phyloP scores from a whole-genome alignment of 768 basidiomycete species.

The Kwoniella shandongensis region DNA sequence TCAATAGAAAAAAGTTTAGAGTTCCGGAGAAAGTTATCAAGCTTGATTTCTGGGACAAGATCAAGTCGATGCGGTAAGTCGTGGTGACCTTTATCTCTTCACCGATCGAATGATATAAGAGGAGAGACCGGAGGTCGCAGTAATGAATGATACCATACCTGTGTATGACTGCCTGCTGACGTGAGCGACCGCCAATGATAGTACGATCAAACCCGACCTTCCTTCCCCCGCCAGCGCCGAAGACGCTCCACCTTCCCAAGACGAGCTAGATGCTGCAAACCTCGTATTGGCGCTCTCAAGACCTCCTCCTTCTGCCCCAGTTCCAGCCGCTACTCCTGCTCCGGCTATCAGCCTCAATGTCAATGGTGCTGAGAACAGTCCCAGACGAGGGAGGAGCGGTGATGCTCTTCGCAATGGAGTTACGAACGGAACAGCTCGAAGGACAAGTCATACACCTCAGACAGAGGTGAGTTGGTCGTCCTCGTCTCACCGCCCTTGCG shows the following conservation, averaged over 20 bases:
- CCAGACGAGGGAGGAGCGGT: too few relatives aligned
- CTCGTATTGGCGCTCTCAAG: conserved; percentile 24
- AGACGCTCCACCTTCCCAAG: conserved; percentile 1
- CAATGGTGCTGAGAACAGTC: neutral
- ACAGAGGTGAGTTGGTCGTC: too few relatives aligned
- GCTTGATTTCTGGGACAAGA: conserved; percentile 91
- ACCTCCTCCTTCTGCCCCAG: neutral
- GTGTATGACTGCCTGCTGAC: neutral
- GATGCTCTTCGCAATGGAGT: too few relatives aligned
- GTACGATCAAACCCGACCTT: neutral
- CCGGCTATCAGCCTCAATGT: neutral
- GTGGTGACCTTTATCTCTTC: neutral
- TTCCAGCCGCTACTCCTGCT: neutral
- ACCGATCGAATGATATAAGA: too few relatives aligned
- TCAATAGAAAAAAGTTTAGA: conserved; percentile 74
- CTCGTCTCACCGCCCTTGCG: too few relatives aligned
- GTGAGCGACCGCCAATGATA: neutral
- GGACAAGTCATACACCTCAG: too few relatives aligned
- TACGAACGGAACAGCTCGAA: too few relatives aligned
- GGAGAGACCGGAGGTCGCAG: too few relatives aligned
- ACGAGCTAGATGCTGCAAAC: conserved; percentile 39
- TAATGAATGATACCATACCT: too few relatives aligned
- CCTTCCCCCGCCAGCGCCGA: neutral
- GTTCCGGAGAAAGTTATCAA: conserved; percentile 88
- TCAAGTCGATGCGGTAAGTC: conserved; percentile 32